phyloP scores from a whole-genome alignment of 2,329 filamentous ascomycete species.

The Talaromyces marneffei region DNA sequence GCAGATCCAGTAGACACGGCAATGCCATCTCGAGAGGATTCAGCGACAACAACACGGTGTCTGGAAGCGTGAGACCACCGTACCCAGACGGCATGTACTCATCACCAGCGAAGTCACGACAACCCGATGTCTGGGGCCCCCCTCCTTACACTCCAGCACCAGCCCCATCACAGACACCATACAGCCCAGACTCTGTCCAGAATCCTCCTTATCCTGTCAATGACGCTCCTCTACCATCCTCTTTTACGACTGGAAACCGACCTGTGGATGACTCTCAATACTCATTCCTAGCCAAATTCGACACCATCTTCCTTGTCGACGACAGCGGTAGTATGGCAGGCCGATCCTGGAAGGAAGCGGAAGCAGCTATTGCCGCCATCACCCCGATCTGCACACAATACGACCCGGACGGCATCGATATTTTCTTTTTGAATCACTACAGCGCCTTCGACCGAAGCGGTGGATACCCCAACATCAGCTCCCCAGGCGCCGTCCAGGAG shows the following conservation, averaged over 20 bases:
- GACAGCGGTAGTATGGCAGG: conserved; percentile 85
- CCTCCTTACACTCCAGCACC: conserved; percentile 6
- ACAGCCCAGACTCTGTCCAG: not conserved
- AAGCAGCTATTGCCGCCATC: conserved; percentile 64
- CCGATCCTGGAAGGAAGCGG: conserved; percentile 68
- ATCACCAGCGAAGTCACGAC: not conserved
- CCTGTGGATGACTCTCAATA: conserved; percentile 57
- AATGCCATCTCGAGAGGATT: not conserved
- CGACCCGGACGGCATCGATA: conserved; percentile 79
- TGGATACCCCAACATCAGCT: conserved; percentile 61
- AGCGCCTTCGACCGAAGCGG: conserved; percentile 35
- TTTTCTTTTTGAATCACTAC: conserved; percentile 79
- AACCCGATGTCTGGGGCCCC: not conserved
- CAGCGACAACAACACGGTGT: not conserved
- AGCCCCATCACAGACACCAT: not conserved
- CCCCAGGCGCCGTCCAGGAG: conserved; percentile 52
- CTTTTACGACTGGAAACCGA: not conserved
- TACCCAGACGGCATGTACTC: not conserved
- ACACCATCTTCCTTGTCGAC: conserved; percentile 87
- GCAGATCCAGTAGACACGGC: not conserved
- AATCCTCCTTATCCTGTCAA: not conserved
- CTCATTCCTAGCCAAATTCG: conserved; percentile 70
- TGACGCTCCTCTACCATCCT: not conserved
- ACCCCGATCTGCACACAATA: conserved; percentile 73
- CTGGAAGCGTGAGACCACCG: not conserved